These are phyloP conservation scores for Kazachstania sp. DNA, from an alignment of 1,139 yeast species.

Conservation along the genomic window DNA sequence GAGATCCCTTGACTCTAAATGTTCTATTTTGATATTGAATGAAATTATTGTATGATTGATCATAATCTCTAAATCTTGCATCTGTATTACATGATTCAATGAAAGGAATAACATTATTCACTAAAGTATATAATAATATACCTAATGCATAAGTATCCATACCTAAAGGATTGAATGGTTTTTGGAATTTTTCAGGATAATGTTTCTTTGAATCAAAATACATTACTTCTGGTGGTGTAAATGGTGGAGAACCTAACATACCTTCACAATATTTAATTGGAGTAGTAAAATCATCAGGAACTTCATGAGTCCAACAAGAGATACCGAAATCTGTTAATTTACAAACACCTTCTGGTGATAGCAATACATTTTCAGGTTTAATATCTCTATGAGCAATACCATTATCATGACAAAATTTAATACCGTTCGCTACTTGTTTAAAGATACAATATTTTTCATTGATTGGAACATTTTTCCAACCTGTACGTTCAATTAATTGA, in stretches of 20 bases:
- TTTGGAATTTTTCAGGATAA: constrained; percentile 24
- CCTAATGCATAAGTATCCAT: constrained; percentile 75
- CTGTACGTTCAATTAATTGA: constrained; percentile 45
- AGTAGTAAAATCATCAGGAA: constrained; percentile 45
- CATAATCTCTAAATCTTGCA: constrained; percentile 49
- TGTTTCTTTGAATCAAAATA: constrained; percentile 35
- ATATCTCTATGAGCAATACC: constrained; percentile 88
- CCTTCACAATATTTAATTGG: constrained; percentile 38
- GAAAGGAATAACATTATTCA: constrained; percentile 57
- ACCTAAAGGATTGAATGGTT: constrained; percentile 55
- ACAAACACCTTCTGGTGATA: constrained; percentile 48
- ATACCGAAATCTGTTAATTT: constrained; percentile 75
- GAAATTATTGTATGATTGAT: constrained; percentile 44
- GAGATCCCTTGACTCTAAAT: constrained; percentile 42
- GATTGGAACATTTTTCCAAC: constrained; percentile 44
- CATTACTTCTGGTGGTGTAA: constrained; percentile 72
- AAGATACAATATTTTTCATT: constrained; percentile 45
- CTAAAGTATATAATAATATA: constrained; percentile 50
- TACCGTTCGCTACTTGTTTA: constrained; percentile 43
- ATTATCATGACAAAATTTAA: constrained; percentile 65
- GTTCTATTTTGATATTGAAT: constrained; percentile 40
- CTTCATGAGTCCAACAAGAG: constrained; percentile 54
- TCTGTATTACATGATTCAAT: constrained; percentile 44
- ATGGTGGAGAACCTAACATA: constrained; percentile 73
- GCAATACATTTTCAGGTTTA: constrained; percentile 83